phyloP scores from a whole-genome alignment of 768 basidiomycete genomes.

The Filobasidium floriforme region DNA sequence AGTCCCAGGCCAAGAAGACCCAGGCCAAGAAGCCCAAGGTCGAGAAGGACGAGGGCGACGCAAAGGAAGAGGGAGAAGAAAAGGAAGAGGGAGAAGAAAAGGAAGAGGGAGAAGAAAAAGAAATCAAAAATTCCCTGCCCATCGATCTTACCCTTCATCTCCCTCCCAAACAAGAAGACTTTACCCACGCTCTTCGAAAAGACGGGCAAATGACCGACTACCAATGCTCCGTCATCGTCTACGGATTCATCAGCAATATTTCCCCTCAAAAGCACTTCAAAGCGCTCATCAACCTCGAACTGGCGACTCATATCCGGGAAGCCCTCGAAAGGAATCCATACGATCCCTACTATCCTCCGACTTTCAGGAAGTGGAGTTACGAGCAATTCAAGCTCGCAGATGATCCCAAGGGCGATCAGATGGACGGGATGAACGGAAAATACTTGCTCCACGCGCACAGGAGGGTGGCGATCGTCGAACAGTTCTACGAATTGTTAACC shows the following conservation, averaged over 20 bases:
- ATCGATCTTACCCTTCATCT: not conserved
- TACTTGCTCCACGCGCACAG: not conserved
- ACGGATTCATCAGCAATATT: not conserved
- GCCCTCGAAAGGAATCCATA: not conserved
- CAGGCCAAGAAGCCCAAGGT: no score
- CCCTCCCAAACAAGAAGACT: not conserved
- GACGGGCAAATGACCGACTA: not conserved
- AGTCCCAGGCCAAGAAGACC: no score
- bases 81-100: no score
- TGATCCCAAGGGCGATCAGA: not conserved
- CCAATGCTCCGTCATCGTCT: not conserved
- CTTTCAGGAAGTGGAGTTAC: not conserved
- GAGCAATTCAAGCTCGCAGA: not conserved
- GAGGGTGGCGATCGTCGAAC: not conserved
- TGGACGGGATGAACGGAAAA: not conserved
- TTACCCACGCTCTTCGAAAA: no score
- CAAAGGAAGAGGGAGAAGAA: no score
- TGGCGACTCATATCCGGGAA: not conserved
- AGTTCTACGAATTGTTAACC: constrained; percentile 8
- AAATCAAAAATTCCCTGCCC: not conserved
- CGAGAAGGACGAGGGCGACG: no score
- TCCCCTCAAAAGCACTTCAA: constrained; percentile 1
- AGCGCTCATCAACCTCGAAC: not conserved
- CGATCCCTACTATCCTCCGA: not conserved
- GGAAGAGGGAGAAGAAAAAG: no score